A percentile compares a stretch with the other conserved stretches of the same genome.
phyloP scores from a whole-genome alignment of 345 rosid genomes.

The Nephelium lappaceum region DNA sequence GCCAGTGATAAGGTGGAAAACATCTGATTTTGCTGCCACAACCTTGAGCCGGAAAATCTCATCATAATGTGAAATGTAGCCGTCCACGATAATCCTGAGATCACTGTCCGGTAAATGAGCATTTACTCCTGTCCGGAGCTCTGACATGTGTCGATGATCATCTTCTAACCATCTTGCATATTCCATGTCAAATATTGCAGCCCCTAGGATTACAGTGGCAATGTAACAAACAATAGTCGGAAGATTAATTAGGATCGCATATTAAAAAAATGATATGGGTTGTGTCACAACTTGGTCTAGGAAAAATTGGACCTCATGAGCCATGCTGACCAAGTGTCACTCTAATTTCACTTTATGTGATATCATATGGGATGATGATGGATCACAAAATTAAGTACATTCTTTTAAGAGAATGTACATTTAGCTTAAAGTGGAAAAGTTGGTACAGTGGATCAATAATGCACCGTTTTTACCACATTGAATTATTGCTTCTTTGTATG shows the following conservation, averaged over 20 bases:
- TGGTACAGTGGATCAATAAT: slow-evolving; percentile 16
- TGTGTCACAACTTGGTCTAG: neutral
- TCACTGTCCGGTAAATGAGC: slow-evolving; percentile 80
- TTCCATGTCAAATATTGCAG: slow-evolving; percentile 92
- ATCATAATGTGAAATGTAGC: slow-evolving; percentile 82
- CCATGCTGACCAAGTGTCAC: too few species aligned
- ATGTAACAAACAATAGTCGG: neutral
- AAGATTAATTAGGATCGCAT: too few species aligned
- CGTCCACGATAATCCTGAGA: slow-evolving; percentile 68
- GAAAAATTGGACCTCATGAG: too few species aligned
- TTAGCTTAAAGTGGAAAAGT: slow-evolving; percentile 17
- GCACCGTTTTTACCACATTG: neutral
- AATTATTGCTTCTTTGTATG: slow-evolving; percentile 7
- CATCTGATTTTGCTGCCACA: slow-evolving; percentile 73
- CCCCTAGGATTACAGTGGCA: slow-evolving; percentile 43
- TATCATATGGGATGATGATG: neutral
- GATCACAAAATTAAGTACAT: neutral
- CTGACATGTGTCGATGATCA: slow-evolving; percentile 80
- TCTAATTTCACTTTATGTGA: neutral
- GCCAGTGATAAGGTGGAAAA: slow-evolving; percentile 86
- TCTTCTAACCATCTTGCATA: slow-evolving; percentile 95
- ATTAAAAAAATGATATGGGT: neutral
- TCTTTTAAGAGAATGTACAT: neutral
- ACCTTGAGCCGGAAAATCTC: slow-evolving; percentile 78
- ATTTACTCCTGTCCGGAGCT: slow-evolving; percentile 72